These are phyloP conservation scores for Citrus cavaleriei DNA, from an alignment of 345 rosid genomes.

Conservation along the genomic window DNA sequence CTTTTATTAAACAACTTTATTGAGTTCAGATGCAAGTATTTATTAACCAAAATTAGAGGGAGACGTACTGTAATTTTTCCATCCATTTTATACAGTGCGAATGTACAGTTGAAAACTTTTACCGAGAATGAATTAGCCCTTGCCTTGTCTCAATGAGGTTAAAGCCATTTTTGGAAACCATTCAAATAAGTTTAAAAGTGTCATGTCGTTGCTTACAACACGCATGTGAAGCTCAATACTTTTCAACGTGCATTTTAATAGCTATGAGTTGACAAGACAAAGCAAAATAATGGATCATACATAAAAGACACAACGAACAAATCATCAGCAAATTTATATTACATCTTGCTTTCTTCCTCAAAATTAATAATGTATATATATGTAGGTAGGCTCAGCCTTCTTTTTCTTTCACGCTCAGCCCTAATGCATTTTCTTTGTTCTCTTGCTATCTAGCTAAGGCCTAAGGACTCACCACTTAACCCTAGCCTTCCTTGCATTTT, in stretches of 20 bases:
- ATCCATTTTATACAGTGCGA: too few species aligned
- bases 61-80: too few species aligned
- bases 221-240: constrained; percentile 4
- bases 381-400: too few species aligned
- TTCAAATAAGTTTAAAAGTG: not conserved
- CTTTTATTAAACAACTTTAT: too few species aligned
- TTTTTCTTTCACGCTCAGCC: not conserved
- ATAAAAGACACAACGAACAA: not conserved
- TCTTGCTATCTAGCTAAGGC: too few species aligned
- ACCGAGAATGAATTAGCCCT: too few species aligned
- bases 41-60: too few species aligned
- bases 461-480: not conserved
- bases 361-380: not conserved
- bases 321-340: not conserved
- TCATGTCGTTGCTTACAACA: not conserved
- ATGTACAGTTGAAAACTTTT: too few species aligned
- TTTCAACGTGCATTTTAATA: not conserved
- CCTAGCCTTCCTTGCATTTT: not conserved
- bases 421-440: too few species aligned
- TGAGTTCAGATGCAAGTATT: too few species aligned
- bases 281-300: not conserved
- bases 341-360: not conserved
- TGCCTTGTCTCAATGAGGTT: too few species aligned
- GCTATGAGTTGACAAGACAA: constrained; percentile 9
- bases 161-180: not conserved